Base-by-base conservation (phyloP, 768 basidiomycete genomes). In the Trametes maxima region DNA sequence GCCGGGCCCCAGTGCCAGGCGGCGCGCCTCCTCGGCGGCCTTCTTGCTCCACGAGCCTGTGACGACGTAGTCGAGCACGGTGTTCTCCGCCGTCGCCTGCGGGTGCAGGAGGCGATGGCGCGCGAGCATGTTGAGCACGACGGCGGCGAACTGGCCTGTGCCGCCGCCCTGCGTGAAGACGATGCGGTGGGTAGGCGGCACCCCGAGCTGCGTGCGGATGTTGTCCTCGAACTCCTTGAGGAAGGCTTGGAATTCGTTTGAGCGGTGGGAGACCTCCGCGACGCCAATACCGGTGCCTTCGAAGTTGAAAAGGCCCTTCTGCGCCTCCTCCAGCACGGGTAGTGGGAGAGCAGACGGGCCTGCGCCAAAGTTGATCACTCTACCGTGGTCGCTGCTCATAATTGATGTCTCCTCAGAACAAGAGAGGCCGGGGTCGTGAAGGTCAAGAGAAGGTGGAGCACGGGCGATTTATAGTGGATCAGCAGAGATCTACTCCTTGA, bases 101-200 rank as follows among this genome's bases (percentile, higher is more conserved):
- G 91, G 89, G 70, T 89, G 78, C 36, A 90, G 81, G 54, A 94
- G 79, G n/a, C 84, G 83, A 74, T 95, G 89, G 35, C 90, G 82
- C 16, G 95, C 89, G 54, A 96, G 84, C 73, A 98, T 82, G 79
- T 99, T 99, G 67, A 95, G 79, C 3, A 96, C 91, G 65, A 92
- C 86, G 28, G 92, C 90, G 28, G 94, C 92, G 79, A 98, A 98
- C 75, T 98, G 94, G 25, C 80, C 85, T 0, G 91, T 88, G 14
- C 94, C 97, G 33, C 97, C 97, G 44, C 97, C 97, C 76, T 98
- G 95, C 39, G 93, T 85, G 80, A 98, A 95, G 37, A 99, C 83
- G 68, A 99, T 83, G 50, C 82, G 78, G 77, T 98, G 95, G 11
- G 88, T 90, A 42, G 83, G 72, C 10, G 97, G 96, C 36, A 99